Base-by-base conservation (phyloP, 2,329 filamentous ascomycete species). In the Fusarium poae region DNA sequence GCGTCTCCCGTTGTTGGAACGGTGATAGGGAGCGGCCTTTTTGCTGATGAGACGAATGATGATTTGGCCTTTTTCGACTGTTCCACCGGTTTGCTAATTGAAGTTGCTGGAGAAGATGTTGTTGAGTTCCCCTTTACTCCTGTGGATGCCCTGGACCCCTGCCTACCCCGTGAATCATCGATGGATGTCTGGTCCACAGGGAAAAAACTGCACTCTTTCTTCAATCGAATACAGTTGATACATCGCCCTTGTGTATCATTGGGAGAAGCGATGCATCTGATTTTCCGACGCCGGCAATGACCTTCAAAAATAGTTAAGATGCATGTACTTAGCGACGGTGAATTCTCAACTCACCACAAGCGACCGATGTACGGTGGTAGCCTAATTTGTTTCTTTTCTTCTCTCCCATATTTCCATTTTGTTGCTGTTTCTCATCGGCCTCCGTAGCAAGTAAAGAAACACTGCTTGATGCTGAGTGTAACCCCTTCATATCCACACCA, bases 281-380 rank as follows among this genome's bases (percentile, higher is more conserved):
- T 98, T 81, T 98, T 98, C 72, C 95, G 91, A 77, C 92, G 88
- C 75, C 95, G 92, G 78, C 95, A 98, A 77, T 97, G 93, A 57
- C 91, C 95, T 97, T 58, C 34, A 39, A 30, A 13, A 12, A 37
- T 27, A 46, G 57, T 63, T 60, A 67, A 61, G 40, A 43, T 21
- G 29, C 25, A 21, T 35, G 46, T 11, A 16, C 25, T 11, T 3
- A 23, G n/a, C 13, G 37, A 13, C 27, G 29, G 15, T 9, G 37
- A 42, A 59, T 18, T 3, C 5, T 20, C 27, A 37, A 89, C 94
- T 88, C 87, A 98, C 95, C 92, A 83, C 95, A 98, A 72, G 95
- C 96, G 73, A 97, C 93, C 44, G 94, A 97, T 35, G 94, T 97
- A 76, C 95, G 89, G 82, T 97, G 95, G 78, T 98, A 98, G 39